Base-by-base conservation (phyloP, 345 rosid species). In the Linum usitatissimum region DNA sequence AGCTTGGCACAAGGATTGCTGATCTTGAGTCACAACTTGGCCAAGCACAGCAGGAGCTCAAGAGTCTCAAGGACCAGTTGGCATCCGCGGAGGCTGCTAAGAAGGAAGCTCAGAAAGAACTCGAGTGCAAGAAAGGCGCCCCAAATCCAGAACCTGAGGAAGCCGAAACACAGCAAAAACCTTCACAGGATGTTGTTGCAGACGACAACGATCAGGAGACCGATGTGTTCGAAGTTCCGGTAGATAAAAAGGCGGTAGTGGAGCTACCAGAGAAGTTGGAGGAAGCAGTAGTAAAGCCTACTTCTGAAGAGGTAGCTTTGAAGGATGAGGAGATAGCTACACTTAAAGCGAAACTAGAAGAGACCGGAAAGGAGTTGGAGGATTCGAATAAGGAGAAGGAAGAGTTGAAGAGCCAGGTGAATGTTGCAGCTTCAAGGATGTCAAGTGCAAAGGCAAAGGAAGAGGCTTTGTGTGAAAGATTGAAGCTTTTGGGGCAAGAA, bases 11-110 rank as follows among this genome's bases (percentile, higher is more conserved):
- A 0, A 84, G 98, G 40, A 84, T 92, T 69, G 87, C 88, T 0
- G 88, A 85, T 77, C 77, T 89, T 36, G 98, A 92, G 73, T 82
- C 90, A 30, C 98, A 92, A 72, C 89, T 92, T 53, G 90, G 86
- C 68, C 98, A 89, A 67, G 98, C 96, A n/a, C 96, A 89, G 72
- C 80, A 73, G 39, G 96, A 89, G 73, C 86, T 92, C 30, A 86
- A 87, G 81, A 60, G 54, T 74, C 76, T 92, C 65, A 92, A 86
- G 74, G 76, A 80, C 20, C 96, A 89, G 76, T 65, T 92, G 76
- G 83, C 64, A 53, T 79, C 79, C 21, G 91, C 96, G 19, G 95
- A 86, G 76, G 91, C 96, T 70, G 95, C 89, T 61, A 92, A 82
- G 83, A 83, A 80, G 57, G 87, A 76, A 66, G 90, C 90, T 65